These are phyloP conservation scores for Oryza glumipatula DNA, from an alignment of 176 grass and related monocot genomes.

Conservation along the genomic window DNA sequence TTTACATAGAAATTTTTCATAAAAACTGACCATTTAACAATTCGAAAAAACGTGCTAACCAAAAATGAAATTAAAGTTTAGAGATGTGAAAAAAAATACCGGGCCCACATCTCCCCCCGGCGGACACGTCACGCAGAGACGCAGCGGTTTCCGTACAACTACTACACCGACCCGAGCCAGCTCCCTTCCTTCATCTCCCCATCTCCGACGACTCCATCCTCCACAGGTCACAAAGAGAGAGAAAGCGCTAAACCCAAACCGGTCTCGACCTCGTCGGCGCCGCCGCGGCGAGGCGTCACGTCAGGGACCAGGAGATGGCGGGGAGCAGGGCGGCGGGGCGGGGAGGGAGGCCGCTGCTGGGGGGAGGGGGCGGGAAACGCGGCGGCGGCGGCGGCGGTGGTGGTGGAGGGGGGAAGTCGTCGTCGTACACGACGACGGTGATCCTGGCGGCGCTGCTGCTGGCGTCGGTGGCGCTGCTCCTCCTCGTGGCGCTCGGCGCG, in stretches of 20 bases:
- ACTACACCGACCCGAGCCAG: slow-evolving; percentile 36
- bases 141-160: slow-evolving; percentile 11
- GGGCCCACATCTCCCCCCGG: neutral
- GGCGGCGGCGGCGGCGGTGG: neutral
- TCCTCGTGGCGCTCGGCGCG: slow-evolving; percentile 80
- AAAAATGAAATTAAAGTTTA: too few relatives aligned
- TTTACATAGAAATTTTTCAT: too few relatives aligned
- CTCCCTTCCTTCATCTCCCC: neutral
- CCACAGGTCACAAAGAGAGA: neutral
- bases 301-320: slow-evolving; percentile 13
- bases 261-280: neutral
- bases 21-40: too few relatives aligned
- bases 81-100: too few relatives aligned
- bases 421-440: slow-evolving; percentile 56
- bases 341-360: slow-evolving; percentile 50
- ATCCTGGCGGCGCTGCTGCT: slow-evolving; percentile 75
- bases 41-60: too few relatives aligned
- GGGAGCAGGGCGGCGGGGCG: slow-evolving; percentile 43
- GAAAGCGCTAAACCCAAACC: slow-evolving; percentile 14
- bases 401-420: slow-evolving; percentile 46
- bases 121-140: slow-evolving; percentile 38
- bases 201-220: slow-evolving; percentile 31
- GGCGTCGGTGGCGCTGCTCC: slow-evolving; percentile 62
- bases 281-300: neutral
- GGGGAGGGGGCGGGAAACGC: slow-evolving; percentile 46